Base-by-base conservation (phyloP, 768 basidiomycete species). In the Chlorophyllum brunneum region DNA sequence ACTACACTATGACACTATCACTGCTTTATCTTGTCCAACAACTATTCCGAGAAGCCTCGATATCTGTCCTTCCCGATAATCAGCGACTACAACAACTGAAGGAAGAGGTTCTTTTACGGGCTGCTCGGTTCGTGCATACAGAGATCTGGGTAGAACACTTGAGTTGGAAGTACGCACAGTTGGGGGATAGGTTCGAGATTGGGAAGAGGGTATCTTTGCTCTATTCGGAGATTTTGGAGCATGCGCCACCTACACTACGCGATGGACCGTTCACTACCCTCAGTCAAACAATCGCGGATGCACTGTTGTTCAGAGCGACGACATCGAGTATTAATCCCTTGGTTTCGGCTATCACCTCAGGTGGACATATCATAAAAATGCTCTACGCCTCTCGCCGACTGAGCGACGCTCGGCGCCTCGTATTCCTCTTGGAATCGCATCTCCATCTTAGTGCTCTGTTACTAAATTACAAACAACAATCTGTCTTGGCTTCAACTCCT, bases 71-170 rank as follows among this genome's bases (percentile, higher is more conserved):
- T 0, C 76, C 81, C 0, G 77, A 82, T 40, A 83, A 82, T 42
- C 65, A 78, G 5, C 80, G 79, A 27, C 74, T 86, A 29, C 82
- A 78, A 45, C 83, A 83, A 59, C 70, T 93, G 49, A 93, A 93
- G 62, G 88, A 90, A 59, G 89, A 92, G 53, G 92, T 94, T 4
- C 74, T 95, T 20, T 69, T 88, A 42, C 82, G 89, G 29, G 92
- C 89, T 0, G 75, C 83, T 10, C 75, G 76, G 4, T 92, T 94
- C 56, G 79, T 95, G 7, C 90, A 93, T 60, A 80, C 81, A 6
- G 89, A 95, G 63, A 83, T 95, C 16, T 98, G 94, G 94, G 79
- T 86, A 0, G 86, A 88, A 59, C 88, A 92, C 65, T 64, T 83
- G 33, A 80, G 83, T 2, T 98, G 94, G 94, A 88, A 89, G 64